Evolutionary conservation across 2,329 filamentous ascomycete species (phyloP).

Genomic region (Venturia carpophila): DNA sequence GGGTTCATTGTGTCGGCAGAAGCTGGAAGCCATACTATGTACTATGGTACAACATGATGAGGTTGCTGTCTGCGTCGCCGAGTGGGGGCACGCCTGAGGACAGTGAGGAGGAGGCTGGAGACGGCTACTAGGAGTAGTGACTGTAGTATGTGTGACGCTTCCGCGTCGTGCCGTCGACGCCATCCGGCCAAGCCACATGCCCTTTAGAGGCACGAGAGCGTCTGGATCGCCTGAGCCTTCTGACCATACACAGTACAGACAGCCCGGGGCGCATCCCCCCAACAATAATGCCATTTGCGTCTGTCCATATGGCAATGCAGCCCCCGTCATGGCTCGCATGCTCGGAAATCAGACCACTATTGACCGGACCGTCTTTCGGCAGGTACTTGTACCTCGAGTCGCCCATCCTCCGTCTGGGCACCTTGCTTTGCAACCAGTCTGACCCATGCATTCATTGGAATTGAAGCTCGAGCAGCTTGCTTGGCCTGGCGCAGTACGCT

Average conservation of each 20-base stretch:
- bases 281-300: not conserved
- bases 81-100: too few species aligned
- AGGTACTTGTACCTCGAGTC: not conserved
- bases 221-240: too few species aligned
- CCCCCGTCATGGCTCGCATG: not conserved
- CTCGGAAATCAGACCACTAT: not conserved
- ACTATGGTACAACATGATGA: too few species aligned
- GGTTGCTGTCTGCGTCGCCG: too few species aligned
- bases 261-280: not conserved
- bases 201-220: too few species aligned
- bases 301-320: not conserved
- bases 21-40: too few species aligned
- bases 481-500: conserved; percentile 17
- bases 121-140: too few species aligned
- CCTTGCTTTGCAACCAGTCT: not conserved
- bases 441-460: not conserved
- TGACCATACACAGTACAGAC: not conserved
- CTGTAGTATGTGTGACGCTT: too few species aligned
- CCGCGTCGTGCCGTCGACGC: too few species aligned
- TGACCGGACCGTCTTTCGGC: not conserved
- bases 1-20: too few species aligned
- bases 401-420: not conserved
- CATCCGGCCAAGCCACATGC: too few species aligned
- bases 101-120: too few species aligned
- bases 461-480: conserved; percentile 1